Percentiles rank a stretch among this genome's conserved stretches.
Conservation (phyloP, 805 yeast species). For the Candida sonorensis region DNA sequence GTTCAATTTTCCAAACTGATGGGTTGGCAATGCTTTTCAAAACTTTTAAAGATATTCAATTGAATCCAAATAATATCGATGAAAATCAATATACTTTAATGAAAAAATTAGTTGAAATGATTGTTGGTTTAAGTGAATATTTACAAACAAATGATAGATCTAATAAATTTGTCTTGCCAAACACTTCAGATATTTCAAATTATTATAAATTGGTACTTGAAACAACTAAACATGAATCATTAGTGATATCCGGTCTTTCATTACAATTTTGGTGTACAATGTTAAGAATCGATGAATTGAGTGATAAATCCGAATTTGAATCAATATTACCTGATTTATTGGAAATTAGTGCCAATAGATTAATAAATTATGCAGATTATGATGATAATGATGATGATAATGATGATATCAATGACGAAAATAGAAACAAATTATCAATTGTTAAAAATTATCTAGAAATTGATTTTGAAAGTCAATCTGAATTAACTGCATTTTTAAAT, state of each 20-base stretch:
- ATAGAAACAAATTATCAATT: no score
- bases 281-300: slow-evolving; percentile 70
- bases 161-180: slow-evolving; percentile 32
- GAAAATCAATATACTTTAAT: slow-evolving; percentile 74
- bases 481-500: slow-evolving; percentile 64
- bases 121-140: slow-evolving; percentile 78
- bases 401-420: no score
- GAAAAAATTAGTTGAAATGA: slow-evolving; percentile 90
- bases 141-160: slow-evolving; percentile 30
- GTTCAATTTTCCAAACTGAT: slow-evolving; percentile 63
- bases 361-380: slow-evolving; percentile 64
- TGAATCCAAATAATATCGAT: slow-evolving; percentile 58
- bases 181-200: slow-evolving; percentile 52
- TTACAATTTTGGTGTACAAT: slow-evolving; percentile 93
- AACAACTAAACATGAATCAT: slow-evolving; percentile 77
- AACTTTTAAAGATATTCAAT: slow-evolving; percentile 55
- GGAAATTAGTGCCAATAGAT: slow-evolving; percentile 69
- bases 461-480: slow-evolving; percentile 86
- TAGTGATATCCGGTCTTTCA: slow-evolving; percentile 86
- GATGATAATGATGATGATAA: no score
- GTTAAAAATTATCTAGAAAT: slow-evolving; percentile 65
- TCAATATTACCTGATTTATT: slow-evolving; percentile 59
- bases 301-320: slow-evolving; percentile 49
- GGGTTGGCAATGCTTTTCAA: slow-evolving; percentile 66
- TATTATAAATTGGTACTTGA: slow-evolving; percentile 71